phyloP scores from a whole-genome alignment of 2,329 filamentous ascomycete genomes.

The Ophiobolus disseminans region DNA sequence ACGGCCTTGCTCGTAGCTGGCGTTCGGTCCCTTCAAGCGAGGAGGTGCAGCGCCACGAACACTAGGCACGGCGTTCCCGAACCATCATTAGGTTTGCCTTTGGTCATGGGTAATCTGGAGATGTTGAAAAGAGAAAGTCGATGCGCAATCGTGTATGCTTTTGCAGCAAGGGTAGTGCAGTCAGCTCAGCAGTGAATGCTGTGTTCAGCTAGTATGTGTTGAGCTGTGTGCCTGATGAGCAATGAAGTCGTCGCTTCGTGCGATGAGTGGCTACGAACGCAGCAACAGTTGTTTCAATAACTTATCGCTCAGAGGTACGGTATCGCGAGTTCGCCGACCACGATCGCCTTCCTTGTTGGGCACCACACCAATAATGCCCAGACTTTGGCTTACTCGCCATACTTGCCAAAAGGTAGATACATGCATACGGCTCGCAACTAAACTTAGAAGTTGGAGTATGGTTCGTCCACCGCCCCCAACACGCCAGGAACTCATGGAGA shows the following conservation, averaged over 20 bases:
- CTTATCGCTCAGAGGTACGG: too few relatives aligned
- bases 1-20: conserved; percentile 32
- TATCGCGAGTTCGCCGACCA: neutral
- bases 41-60: conserved; percentile 33
- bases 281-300: too few relatives aligned
- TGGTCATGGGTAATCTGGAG: neutral
- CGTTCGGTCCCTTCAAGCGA: conserved; percentile 24
- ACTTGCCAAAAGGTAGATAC: neutral
- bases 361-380: neutral
- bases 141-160: neutral
- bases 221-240: too few relatives aligned
- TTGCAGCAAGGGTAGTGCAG: neutral
- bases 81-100: conserved; percentile 17
- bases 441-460: too few relatives aligned
- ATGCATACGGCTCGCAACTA: too few relatives aligned
- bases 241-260: too few relatives aligned
- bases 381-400: neutral
- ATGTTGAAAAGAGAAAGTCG: neutral
- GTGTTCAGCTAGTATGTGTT: neutral
- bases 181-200: neutral
- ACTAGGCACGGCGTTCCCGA: conserved; percentile 36
- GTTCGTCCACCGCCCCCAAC: conserved; percentile 15
- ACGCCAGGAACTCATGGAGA: too few relatives aligned
- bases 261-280: neutral
- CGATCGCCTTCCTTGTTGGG: neutral